Evolutionary conservation across 352 stramenopile genomes (phyloP).

Genomic region (Thalassiosira mediterranea): DNA sequence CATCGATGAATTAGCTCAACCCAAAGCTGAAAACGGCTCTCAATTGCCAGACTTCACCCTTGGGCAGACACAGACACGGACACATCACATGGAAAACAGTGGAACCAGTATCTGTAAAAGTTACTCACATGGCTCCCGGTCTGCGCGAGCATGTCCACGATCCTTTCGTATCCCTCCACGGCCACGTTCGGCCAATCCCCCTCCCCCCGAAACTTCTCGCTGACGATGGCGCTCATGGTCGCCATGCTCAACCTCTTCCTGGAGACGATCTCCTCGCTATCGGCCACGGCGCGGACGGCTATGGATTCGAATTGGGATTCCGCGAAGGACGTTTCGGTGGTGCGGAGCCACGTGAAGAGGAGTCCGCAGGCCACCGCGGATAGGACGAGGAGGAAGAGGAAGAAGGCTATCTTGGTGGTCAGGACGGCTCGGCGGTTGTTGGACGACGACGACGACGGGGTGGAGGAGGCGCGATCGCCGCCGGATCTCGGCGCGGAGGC

Average conservation of each 20-base stretch:
- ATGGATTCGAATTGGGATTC: conserved; percentile 42
- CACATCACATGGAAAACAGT: too few species aligned
- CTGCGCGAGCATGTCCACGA: conserved; percentile 34
- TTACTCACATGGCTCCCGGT: conserved; percentile 15
- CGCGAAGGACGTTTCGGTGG: conserved; percentile 17
- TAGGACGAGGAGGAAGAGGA: conserved; percentile 9
- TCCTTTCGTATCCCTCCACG: conserved; percentile 36
- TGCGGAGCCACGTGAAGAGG: conserved; percentile 4
- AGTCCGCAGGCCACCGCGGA: neutral
- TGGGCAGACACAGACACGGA: too few species aligned
- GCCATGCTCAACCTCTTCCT: conserved; percentile 35
- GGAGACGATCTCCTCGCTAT: conserved; percentile 24
- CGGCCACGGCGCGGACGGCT: conserved; percentile 27
- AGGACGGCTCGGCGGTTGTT: neutral
- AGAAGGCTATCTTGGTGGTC: conserved; percentile 4
- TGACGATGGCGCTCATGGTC: conserved; percentile 24
- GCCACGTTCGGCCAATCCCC: conserved; percentile 47
- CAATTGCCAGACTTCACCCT: too few species aligned
- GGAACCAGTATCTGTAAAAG: too few species aligned
- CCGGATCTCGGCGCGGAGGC: too few species aligned
- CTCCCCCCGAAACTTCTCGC: conserved; percentile 18
- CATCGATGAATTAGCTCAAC: too few species aligned
- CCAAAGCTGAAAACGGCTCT: too few species aligned
- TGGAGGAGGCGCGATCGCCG: too few species aligned
- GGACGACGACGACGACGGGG: too few species aligned